Conservation (phyloP, 75 land plant species). For the Ceratopteris richardii region DNA sequence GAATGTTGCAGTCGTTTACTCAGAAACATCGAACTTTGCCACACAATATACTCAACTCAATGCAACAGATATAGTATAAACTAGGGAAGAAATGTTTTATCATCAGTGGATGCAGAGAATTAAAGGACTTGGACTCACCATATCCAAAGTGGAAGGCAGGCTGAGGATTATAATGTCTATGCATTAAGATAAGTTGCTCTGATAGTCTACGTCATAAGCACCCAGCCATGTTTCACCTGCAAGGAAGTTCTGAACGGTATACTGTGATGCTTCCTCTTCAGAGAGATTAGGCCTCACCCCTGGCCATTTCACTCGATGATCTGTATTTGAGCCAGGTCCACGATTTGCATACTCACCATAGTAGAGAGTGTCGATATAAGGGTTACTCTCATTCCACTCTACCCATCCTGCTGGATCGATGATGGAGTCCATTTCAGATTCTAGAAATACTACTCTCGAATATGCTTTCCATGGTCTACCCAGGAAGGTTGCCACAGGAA, state of each 20-base stretch:
- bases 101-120: too few relatives aligned
- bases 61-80: too few relatives aligned
- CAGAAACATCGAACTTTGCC: too few relatives aligned
- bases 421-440: slow-evolving; percentile 33
- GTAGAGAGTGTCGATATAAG: slow-evolving; percentile 30
- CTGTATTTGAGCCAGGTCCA: slow-evolving; percentile 41
- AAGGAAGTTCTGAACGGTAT: slow-evolving; percentile 43
- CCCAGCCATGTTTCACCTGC: slow-evolving; percentile 44
- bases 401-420: slow-evolving; percentile 58
- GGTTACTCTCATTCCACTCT: slow-evolving; percentile 25
- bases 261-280: slow-evolving; percentile 28
- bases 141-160: too few relatives aligned
- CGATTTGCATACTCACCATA: slow-evolving; percentile 54
- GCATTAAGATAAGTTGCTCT: neutral
- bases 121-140: too few relatives aligned
- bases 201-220: neutral
- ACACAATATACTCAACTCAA: too few relatives aligned
- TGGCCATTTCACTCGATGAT: slow-evolving; percentile 45
- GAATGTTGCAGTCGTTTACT: too few relatives aligned
- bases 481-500: slow-evolving; percentile 18
- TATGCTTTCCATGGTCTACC: slow-evolving; percentile 73
- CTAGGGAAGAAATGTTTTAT: too few relatives aligned
- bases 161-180: too few relatives aligned
- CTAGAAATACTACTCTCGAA: slow-evolving; percentile 47
- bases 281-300: slow-evolving; percentile 24